Conservation (phyloP, 768 basidiomycete genomes). For the Nidularia pulvinata region DNA sequence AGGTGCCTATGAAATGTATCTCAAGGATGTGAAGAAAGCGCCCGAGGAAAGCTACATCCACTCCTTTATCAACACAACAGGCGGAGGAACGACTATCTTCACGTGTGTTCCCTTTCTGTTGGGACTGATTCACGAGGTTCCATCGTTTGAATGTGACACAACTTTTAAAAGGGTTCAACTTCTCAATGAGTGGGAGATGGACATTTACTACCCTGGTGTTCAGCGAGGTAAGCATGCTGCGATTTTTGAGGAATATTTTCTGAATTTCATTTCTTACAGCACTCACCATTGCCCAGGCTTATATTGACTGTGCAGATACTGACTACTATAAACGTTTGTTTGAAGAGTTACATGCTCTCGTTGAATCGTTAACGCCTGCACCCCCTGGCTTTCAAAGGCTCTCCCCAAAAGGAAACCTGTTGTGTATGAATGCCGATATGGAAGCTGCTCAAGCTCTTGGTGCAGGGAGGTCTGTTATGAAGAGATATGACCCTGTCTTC, state of each 20-base stretch:
- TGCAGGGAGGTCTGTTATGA: conserved; percentile 9
- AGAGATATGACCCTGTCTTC: conserved; percentile 11
- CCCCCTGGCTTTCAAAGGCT: conserved; percentile 11
- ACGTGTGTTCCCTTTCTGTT: conserved; percentile 8
- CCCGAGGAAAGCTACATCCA: conserved; percentile 15
- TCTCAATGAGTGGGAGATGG: conserved; percentile 15
- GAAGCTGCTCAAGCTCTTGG: conserved; percentile 14
- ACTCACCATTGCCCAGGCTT: conserved; percentile 9
- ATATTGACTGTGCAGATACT: conserved; percentile 9
- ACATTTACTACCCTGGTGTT: conserved; percentile 7
- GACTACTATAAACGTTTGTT: conserved; percentile 11
- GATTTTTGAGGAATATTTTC: neutral
- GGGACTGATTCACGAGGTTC: conserved; percentile 9
- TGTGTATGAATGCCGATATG: conserved; percentile 11
- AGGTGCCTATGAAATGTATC: conserved; percentile 5
- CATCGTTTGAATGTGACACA: conserved; percentile 8
- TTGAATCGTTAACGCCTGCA: conserved; percentile 6
- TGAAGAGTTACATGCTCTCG: conserved; percentile 11
- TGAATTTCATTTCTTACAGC: conserved; percentile 4
- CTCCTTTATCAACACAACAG: neutral
- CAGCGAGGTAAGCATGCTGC: conserved; percentile 9
- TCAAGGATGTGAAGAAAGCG: conserved; percentile 24
- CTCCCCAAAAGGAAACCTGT: conserved; percentile 5
- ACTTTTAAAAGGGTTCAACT: conserved; percentile 10
- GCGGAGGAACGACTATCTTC: conserved; percentile 17